Base-by-base conservation (phyloP, 371 early-diverging fungal genomes). In the Nematocida sp. region DNA sequence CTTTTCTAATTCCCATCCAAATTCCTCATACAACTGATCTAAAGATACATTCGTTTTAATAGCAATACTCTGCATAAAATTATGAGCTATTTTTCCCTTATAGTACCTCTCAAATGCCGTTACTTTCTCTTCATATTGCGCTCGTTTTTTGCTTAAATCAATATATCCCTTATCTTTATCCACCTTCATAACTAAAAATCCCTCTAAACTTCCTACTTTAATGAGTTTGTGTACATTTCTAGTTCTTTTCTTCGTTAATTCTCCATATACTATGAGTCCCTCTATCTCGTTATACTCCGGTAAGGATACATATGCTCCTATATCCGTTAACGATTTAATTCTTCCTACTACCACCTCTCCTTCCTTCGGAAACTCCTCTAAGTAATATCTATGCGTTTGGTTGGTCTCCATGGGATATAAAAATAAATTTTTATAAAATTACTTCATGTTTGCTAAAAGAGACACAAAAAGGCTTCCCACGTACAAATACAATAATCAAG, bases 111-210 rank as follows among this genome's bases (percentile, higher is more conserved):
- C 94, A 83, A 93, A 92, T 83, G 93, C 94, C 81, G 90, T 89
- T 61, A 87, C 86, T 30, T 91, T 88, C 80, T 97, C 96, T 80
- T 93, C 93, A n/a, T 91, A 89, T n/a, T 90, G 88, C 36, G 95
- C 96, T 81, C 92, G 88, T 82, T 93, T 89, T 87, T 95, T 94
- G 35, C 94, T 93, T 78, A 98, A 83, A 86, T 98, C 99, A 83
- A 97, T 96, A 86, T 96, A 96, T 51, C 97, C 96, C 86, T 96
- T 97, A 82, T 94, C 95, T 86, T 91, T 89, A 85, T 98, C 99
- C 16, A 98, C 97, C 81, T 94, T 87, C 81, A 94, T 86, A 50
- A 97, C 97, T 60, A 92, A 91, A 55, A 92, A 95, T 48, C 94
- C 93, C 84, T 97, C 97, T 79, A 91, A 90, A 80, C 89, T 87